phyloP scores from a whole-genome alignment of 331 rosid species.

The Quercus phellos region DNA sequence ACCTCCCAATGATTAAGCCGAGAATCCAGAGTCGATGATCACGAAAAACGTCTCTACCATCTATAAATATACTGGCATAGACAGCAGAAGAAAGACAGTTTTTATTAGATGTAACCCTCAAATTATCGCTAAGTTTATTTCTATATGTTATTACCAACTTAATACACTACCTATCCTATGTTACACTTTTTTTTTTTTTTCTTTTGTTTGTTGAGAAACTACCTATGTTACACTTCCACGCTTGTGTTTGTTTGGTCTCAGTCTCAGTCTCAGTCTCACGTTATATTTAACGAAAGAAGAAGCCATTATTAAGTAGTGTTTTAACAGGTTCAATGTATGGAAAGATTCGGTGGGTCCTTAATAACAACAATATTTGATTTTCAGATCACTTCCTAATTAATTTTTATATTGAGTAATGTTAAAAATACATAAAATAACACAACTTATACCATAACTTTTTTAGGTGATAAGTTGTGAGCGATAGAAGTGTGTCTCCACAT shows the following conservation, averaged over 20 bases:
- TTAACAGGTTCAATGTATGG: slow-evolving; percentile 43
- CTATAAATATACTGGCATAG: background rate
- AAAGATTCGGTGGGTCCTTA: slow-evolving; percentile 30
- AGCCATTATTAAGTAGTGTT: slow-evolving; percentile 7
- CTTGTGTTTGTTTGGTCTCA: too few species aligned
- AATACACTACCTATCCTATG: too few species aligned
- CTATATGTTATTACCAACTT: too few species aligned
- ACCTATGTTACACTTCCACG: background rate
- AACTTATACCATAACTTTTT: too few species aligned
- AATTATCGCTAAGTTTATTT: too few species aligned
- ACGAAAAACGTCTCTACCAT: slow-evolving; percentile 15
- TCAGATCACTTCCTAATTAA: background rate
- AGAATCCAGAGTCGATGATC: slow-evolving; percentile 12
- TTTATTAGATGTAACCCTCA: background rate
- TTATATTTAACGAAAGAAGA: background rate
- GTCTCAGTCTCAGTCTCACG: background rate
- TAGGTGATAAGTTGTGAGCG: accelerated
- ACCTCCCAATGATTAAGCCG: slow-evolving; percentile 20
- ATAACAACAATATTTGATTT: background rate
- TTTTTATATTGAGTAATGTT: too few species aligned
- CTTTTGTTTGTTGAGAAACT: too few species aligned
- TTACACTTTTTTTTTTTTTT: too few species aligned
- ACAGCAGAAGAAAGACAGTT: background rate
- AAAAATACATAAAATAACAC: too few species aligned
- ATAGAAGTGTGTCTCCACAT: accelerated